These are phyloP conservation scores for Atkinsonella texensis DNA, from an alignment of 2,329 filamentous ascomycete genomes.

Conservation along the genomic window DNA sequence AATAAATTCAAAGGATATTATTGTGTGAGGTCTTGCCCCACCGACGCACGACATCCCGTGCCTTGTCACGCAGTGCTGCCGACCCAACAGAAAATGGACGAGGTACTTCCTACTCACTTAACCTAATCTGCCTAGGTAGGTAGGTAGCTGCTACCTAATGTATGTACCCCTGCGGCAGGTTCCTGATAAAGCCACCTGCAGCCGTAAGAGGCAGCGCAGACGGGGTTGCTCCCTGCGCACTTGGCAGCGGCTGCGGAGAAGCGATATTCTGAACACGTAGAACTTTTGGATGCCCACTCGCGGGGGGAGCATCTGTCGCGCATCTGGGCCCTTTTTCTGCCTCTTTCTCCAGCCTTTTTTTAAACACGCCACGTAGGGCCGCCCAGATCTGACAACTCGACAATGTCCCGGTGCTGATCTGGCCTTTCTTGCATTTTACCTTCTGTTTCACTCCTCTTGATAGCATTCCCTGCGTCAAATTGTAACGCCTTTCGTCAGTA, in stretches of 20 bases:
- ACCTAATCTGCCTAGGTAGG: no score
- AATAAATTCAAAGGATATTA: no score
- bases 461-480: background rate
- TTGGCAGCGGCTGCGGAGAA: no score
- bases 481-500: background rate
- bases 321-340: background rate
- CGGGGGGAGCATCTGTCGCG: background rate
- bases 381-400: conserved; percentile 16
- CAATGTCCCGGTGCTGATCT: conserved; percentile 14
- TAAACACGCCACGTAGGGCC: conserved; percentile 21
- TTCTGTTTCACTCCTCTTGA: background rate
- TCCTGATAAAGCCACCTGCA: background rate
- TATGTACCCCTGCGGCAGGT: no score
- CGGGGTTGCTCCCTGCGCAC: no score
- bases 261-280: conserved; percentile 13
- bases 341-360: conserved; percentile 9
- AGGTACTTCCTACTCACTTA: no score
- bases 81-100: no score
- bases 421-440: background rate
- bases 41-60: no score
- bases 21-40: no score
- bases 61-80: no score
- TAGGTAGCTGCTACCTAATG: no score
- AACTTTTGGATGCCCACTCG: conserved; percentile 10
- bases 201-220: background rate